phyloP scores from a whole-genome alignment of 768 basidiomycete genomes.

The Mycena crocata region DNA sequence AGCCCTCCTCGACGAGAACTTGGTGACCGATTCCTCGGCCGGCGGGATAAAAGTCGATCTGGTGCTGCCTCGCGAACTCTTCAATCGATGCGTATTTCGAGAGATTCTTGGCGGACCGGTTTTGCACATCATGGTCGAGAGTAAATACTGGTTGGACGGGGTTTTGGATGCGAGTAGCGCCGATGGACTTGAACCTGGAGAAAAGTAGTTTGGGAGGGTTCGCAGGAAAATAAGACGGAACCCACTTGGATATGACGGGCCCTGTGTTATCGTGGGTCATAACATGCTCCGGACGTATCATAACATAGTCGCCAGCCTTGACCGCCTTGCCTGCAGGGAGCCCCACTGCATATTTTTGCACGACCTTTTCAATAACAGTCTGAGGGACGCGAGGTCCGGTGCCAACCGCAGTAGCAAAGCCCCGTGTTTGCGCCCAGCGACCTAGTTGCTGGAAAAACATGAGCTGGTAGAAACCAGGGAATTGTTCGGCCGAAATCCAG shows the following conservation, averaged over 20 bases:
- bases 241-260: constrained; percentile 96
- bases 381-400: constrained; percentile 64
- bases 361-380: constrained; percentile 96
- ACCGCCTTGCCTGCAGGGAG: constrained; percentile 83
- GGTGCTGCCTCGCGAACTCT: constrained; percentile 85
- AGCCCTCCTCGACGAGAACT: constrained; percentile 97
- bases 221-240: constrained; percentile 28
- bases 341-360: constrained; percentile 96
- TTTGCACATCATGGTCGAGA: constrained; percentile 98
- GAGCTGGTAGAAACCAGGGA: no score
- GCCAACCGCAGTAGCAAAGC: constrained; percentile 43
- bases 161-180: constrained; percentile 85
- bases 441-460: constrained; percentile 17
- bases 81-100: constrained; percentile 94
- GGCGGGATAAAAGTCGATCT: constrained; percentile 95
- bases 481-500: no score
- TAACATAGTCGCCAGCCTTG: constrained; percentile 98
- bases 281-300: constrained; percentile 98
- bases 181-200: constrained; percentile 91
- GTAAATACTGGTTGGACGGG: constrained; percentile 93
- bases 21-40: constrained; percentile 99
- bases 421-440: constrained; percentile 30
- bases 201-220: not conserved
- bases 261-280: constrained; percentile 99
- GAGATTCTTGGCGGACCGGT: constrained; percentile 90